A percentile compares a stretch with the other conserved stretches of the same genome.
Evolutionary conservation across 164 flowering plant genomes (phyloP).

Genomic region (Houttuynia cordata): DNA sequence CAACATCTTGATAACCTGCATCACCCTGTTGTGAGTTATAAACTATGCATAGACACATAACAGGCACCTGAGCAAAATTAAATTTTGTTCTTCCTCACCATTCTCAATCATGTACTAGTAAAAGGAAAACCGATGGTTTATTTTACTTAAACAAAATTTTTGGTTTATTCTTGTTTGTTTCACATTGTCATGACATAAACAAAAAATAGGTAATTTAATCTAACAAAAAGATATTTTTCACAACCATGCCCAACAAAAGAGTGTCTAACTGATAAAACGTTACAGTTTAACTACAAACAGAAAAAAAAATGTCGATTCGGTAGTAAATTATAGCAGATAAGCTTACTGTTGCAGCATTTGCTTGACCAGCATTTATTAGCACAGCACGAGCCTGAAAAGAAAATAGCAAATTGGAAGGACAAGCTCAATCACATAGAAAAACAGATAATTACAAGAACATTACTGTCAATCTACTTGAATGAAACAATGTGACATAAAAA

Average conservation of each 20-base stretch:
- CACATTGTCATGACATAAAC: not conserved
- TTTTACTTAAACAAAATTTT: too few relatives aligned
- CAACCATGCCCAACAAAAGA: slow-evolving; percentile 1
- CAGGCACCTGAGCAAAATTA: too few relatives aligned
- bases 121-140: too few relatives aligned
- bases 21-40: slow-evolving; percentile 54
- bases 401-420: too few relatives aligned
- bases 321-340: not conserved
- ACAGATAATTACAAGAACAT: not conserved
- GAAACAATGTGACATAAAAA: not conserved
- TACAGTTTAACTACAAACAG: not conserved
- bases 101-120: too few relatives aligned
- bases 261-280: not conserved
- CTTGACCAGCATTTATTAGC: slow-evolving; percentile 97
- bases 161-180: too few relatives aligned
- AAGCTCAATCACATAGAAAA: not conserved
- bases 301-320: not conserved
- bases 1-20: slow-evolving; percentile 84
- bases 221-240: not conserved
- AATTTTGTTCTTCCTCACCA: too few relatives aligned
- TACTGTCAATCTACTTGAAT: not conserved
- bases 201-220: not conserved
- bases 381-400: slow-evolving; percentile 84
- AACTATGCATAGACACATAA: not conserved
- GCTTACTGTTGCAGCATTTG: slow-evolving; percentile 94